Percentiles rank a stretch among this genome's conserved stretches.
Evolutionary conservation across 2,329 filamentous ascomycete genomes (phyloP).

Genomic region (Ophiostoma populinum): DNA sequence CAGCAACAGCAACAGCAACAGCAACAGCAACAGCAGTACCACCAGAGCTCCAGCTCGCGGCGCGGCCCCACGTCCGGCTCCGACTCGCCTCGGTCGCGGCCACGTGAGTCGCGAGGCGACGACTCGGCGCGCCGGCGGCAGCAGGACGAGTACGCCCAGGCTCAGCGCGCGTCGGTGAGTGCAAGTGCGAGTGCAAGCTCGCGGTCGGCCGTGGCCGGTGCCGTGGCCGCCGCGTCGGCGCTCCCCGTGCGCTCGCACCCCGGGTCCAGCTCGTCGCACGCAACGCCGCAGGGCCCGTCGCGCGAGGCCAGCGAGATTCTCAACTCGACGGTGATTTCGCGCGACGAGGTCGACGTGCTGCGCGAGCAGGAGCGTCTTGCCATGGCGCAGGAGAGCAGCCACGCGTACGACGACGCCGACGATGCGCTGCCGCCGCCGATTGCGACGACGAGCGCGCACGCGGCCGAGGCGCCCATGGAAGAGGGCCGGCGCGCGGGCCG

Average conservation of each 20-base stretch:
- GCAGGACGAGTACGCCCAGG: conserved; percentile 22
- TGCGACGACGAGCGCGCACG: conserved; percentile 17
- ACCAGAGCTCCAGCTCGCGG: conserved; percentile 22
- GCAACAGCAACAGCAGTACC: background rate
- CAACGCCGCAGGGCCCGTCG: conserved; percentile 40
- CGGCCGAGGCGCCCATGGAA: conserved; percentile 14
- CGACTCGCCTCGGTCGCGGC: conserved; percentile 19
- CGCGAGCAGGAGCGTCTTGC: conserved; percentile 53
- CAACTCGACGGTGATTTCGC: conserved; percentile 58
- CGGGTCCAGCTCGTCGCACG: conserved; percentile 25
- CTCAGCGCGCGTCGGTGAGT: no score
- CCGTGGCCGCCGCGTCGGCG: conserved; percentile 20
- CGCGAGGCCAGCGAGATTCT: conserved; percentile 67
- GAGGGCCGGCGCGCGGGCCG: conserved; percentile 32
- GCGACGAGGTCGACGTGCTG: conserved; percentile 55
- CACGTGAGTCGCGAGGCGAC: conserved; percentile 10
- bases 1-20: conserved; percentile 3
- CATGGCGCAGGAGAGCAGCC: conserved; percentile 33
- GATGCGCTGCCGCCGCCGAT: conserved; percentile 28
- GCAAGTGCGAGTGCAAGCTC: background rate
- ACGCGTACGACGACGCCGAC: conserved; percentile 23
- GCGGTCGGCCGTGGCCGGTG: conserved; percentile 12
- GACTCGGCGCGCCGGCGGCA: conserved; percentile 25
- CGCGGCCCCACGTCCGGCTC: conserved; percentile 13
- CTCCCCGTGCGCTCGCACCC: conserved; percentile 29